phyloP scores from a whole-genome alignment of 1,139 yeast genomes.

The Komagataea norvegica region DNA sequence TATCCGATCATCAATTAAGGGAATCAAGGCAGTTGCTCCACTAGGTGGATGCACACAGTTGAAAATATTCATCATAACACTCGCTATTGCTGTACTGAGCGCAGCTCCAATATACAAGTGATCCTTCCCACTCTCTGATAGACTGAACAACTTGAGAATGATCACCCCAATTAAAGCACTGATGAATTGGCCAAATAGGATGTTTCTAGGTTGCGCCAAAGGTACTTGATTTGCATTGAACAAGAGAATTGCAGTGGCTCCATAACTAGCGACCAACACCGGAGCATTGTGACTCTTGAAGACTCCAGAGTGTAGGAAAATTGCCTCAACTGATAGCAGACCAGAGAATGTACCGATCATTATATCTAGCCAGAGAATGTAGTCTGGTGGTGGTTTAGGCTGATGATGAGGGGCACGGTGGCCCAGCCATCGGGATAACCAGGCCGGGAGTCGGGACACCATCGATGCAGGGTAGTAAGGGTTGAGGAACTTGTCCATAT shows the following conservation, averaged over 20 bases:
- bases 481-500: conserved; percentile 9
- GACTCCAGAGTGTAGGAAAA: conserved; percentile 43
- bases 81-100: conserved; percentile 50
- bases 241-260: conserved; percentile 61
- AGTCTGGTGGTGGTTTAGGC: conserved; percentile 33
- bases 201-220: conserved; percentile 62
- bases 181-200: conserved; percentile 53
- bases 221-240: conserved; percentile 57
- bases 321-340: conserved; percentile 45
- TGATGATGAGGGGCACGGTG: not conserved
- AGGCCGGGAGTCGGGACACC: conserved; percentile 2
- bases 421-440: conserved; percentile 7
- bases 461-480: conserved; percentile 7
- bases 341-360: conserved; percentile 49
- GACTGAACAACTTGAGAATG: conserved; percentile 49
- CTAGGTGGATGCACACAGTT: conserved; percentile 72
- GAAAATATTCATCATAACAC: conserved; percentile 52
- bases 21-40: conserved; percentile 66
- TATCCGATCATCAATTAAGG: conserved; percentile 45
- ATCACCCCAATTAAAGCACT: conserved; percentile 52
- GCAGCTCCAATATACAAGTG: conserved; percentile 62
- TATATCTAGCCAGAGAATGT: conserved; percentile 44
- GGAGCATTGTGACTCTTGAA: conserved; percentile 47
- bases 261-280: conserved; percentile 56
- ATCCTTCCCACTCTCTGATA: conserved; percentile 36